phyloP scores from a whole-genome alignment of 257 asterid species.

The Salvia rosmarinus region DNA sequence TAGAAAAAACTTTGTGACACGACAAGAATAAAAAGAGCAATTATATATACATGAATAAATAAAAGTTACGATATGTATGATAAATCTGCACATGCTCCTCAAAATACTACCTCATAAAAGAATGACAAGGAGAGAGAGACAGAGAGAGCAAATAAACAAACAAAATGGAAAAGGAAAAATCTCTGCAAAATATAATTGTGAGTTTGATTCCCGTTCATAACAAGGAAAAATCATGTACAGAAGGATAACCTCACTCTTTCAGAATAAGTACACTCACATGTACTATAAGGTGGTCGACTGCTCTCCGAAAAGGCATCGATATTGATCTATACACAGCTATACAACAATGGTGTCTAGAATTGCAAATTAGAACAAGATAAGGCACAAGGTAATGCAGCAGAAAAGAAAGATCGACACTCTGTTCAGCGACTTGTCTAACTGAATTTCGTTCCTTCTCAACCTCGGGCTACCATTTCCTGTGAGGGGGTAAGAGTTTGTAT shows the following conservation, averaged over 20 bases:
- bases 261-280: conserved; percentile 29
- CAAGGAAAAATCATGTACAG: conserved; percentile 25
- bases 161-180: not conserved
- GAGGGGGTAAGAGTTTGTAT: conserved; percentile 54
- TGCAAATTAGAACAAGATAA: conserved; percentile 61
- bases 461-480: conserved; percentile 59
- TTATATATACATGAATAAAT: too few species aligned
- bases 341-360: conserved; percentile 28
- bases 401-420: conserved; percentile 69
- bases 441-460: conserved; percentile 78
- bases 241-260: conserved; percentile 19
- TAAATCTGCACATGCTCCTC: too few species aligned
- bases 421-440: conserved; percentile 74
- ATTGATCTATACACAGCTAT: conserved; percentile 42
- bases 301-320: conserved; percentile 24
- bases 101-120: too few species aligned
- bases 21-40: too few species aligned
- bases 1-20: too few species aligned
- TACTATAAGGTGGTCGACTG: conserved; percentile 26
- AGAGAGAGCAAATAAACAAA: not conserved
- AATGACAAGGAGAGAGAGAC: not conserved
- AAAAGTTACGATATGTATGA: too few species aligned
- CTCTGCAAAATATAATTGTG: not conserved
- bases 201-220: not conserved
- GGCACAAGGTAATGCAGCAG: conserved; percentile 76